A percentile compares a stretch with the other conserved stretches of the same genome.
These are phyloP conservation scores for Sophora flavescens DNA, from an alignment of 306 rosid species.

Conservation along the genomic window DNA sequence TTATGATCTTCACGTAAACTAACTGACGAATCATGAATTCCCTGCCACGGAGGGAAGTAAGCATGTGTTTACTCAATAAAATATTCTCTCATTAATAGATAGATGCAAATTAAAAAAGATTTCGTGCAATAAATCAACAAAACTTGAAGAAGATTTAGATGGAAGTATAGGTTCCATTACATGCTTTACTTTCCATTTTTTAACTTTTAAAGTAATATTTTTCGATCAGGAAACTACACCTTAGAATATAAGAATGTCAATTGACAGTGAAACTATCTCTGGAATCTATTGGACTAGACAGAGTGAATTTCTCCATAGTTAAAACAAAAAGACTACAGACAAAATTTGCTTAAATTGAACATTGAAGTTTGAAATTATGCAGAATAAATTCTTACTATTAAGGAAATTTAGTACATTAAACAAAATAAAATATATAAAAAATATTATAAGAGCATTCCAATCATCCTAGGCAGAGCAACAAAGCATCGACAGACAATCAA, in stretches of 20 bases:
- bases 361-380: conserved; percentile 7
- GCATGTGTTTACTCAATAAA: conserved; percentile 18
- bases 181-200: conserved; percentile 3
- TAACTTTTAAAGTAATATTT: neutral
- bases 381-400: neutral
- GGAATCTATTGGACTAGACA: neutral
- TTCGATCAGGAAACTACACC: conserved; percentile 1
- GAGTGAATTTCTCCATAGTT: neutral
- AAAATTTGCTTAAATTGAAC: neutral
- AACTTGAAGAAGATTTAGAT: conserved; percentile 25
- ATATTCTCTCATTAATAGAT: conserved; percentile 6
- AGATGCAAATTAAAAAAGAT: conserved; percentile 11
- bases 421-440: conserved; percentile 10
- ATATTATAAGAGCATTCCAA: conserved; percentile 3
- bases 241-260: conserved; percentile 6
- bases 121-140: neutral
- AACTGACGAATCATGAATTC: conserved; percentile 36
- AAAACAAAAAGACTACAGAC: neutral
- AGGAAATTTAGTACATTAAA: neutral
- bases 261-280: conserved; percentile 15
- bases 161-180: neutral
- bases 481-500: conserved; percentile 8
- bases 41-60: conserved; percentile 46
- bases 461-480: neutral
- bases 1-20: conserved; percentile 44